These are phyloP conservation scores for Ceratocystis ficicola DNA, from an alignment of 2,329 filamentous ascomycete species.

Conservation along the genomic window DNA sequence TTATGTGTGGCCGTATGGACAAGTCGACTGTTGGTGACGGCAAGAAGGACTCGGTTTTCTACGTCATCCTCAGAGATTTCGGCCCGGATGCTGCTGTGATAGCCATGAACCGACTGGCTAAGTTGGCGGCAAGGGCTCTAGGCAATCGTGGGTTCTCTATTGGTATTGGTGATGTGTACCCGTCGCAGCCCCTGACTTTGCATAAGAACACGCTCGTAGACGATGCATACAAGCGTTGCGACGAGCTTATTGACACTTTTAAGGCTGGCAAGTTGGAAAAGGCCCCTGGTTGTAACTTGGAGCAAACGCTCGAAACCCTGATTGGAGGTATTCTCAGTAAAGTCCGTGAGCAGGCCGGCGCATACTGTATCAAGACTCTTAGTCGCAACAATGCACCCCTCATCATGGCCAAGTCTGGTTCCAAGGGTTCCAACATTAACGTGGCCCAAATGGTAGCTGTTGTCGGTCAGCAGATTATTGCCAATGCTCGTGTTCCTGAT, in stretches of 20 bases:
- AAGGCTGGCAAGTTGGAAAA: conserved; percentile 72
- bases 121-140: conserved; percentile 76
- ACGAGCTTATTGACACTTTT: conserved; percentile 70
- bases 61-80: conserved; percentile 89
- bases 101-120: conserved; percentile 89
- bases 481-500: conserved; percentile 79
- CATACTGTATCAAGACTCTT: conserved; percentile 78
- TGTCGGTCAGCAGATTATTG: conserved; percentile 96
- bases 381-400: conserved; percentile 86
- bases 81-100: conserved; percentile 77
- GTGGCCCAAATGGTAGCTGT: conserved; percentile 97
- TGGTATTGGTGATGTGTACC: conserved; percentile 88
- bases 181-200: conserved; percentile 54
- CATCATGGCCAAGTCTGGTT: conserved; percentile 94
- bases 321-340: conserved; percentile 86
- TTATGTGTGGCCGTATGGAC: conserved; percentile 97
- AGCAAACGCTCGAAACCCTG: conserved; percentile 79
- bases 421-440: conserved; percentile 95
- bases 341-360: conserved; percentile 81
- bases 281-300: conserved; percentile 77
- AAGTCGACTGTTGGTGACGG: conserved; percentile 94
- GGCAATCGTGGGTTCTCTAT: conserved; percentile 92
- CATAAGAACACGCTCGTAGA: conserved; percentile 67
- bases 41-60: conserved; percentile 97
- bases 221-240: conserved; percentile 66